These are phyloP conservation scores for Botrytis pseudocinerea DNA, from an alignment of 2,329 filamentous ascomycete genomes.

Conservation along the genomic window DNA sequence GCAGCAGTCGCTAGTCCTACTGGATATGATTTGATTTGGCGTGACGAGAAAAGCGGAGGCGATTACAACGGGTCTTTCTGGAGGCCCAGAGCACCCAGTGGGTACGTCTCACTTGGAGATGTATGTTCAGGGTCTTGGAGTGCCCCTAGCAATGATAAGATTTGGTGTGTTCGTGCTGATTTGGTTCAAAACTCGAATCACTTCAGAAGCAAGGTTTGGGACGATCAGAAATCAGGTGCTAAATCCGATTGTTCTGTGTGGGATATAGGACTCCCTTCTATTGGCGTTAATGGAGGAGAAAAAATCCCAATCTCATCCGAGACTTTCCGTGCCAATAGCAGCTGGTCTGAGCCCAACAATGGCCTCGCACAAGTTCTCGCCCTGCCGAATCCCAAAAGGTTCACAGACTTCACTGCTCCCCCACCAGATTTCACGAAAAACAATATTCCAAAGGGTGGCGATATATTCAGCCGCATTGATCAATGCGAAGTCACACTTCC, in stretches of 20 bases:
- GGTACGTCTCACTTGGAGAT: constrained; percentile 11
- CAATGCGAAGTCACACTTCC: constrained; percentile 1
- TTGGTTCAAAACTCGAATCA: not conserved
- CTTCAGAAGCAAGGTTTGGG: not conserved
- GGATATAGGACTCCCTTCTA: not conserved
- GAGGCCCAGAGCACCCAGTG: not conserved
- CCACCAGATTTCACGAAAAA: not conserved
- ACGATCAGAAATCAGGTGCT: not conserved
- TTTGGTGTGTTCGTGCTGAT: constrained; percentile 8
- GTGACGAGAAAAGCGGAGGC: not conserved
- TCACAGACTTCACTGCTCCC: not conserved
- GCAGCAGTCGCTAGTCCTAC: constrained; percentile 7
- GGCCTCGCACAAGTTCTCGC: not conserved
- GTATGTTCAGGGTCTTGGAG: not conserved
- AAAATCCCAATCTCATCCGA: not conserved
- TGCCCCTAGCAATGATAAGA: not conserved
- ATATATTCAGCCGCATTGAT: not conserved
- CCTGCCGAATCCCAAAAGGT: not conserved
- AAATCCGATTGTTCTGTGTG: not conserved
- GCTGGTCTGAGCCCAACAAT: not conserved
- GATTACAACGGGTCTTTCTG: not conserved
- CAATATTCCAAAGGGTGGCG: not conserved
- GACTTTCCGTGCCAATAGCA: constrained; percentile 1
- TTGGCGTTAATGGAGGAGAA: not conserved
- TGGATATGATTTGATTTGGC: not conserved